phyloP scores from a whole-genome alignment of 768 basidiomycete genomes.

The Daedaleopsis sinensis region DNA sequence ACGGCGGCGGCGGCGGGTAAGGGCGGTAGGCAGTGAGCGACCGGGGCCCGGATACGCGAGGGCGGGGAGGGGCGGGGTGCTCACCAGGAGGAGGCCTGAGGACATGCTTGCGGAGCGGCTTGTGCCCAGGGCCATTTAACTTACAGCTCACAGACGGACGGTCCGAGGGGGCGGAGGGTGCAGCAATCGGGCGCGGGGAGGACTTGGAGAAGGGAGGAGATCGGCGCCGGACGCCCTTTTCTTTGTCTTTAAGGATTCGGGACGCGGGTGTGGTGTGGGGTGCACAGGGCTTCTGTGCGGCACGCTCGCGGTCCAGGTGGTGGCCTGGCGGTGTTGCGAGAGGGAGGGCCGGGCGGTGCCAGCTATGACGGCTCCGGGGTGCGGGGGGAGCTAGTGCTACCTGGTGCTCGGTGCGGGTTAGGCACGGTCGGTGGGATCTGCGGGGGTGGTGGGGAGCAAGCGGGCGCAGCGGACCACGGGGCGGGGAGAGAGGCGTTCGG shows the following conservation, averaged over 20 bases:
- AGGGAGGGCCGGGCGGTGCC: no score
- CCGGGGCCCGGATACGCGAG: neutral
- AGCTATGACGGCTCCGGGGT: no score
- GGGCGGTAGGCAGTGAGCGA: neutral
- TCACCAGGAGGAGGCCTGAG: slow-evolving; percentile 34
- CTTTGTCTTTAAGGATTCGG: neutral
- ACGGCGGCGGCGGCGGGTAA: no score
- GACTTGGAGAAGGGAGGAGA: neutral
- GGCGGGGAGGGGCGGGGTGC: slow-evolving; percentile 5
- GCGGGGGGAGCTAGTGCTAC: no score
- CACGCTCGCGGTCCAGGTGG: no score
- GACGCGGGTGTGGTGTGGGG: slow-evolving; percentile 2
- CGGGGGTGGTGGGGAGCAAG: neutral
- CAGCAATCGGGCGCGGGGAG: neutral
- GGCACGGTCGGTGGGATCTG: no score
- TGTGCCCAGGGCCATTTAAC: slow-evolving; percentile 26
- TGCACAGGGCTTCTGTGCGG: slow-evolving; percentile 4
- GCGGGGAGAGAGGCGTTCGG: slow-evolving; percentile 12
- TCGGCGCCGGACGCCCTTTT: neutral
- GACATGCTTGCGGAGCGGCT: slow-evolving; percentile 34
- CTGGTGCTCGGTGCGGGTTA: no score
- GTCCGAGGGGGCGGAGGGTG: neutral
- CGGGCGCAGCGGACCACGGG: neutral
- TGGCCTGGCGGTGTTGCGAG: no score
- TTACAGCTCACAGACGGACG: neutral